phyloP scores from a whole-genome alignment of 768 basidiomycete species.

The Tulasnella sp. region DNA sequence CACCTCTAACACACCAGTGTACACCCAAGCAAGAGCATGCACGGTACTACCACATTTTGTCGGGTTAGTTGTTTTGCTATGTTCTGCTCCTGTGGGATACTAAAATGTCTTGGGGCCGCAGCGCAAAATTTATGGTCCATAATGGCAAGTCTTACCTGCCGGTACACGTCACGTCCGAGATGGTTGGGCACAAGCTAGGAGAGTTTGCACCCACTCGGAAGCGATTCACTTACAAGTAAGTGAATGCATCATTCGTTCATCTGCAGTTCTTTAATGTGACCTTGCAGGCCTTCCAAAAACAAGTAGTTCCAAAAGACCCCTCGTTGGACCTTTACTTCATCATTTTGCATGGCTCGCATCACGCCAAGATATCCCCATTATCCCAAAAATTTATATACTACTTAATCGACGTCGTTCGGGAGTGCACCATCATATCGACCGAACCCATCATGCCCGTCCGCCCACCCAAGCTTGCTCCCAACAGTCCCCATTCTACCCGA shows the following conservation, averaged over 20 bases:
- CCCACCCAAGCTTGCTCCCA: too few species aligned
- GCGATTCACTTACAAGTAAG: constrained; percentile 74
- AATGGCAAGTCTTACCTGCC: constrained; percentile 88
- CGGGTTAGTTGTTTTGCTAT: constrained; percentile 47
- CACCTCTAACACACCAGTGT: constrained; percentile 71
- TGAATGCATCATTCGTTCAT: constrained; percentile 17
- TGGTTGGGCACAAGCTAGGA: constrained; percentile 97
- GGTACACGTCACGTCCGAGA: constrained; percentile 82
- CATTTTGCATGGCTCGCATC: not conserved
- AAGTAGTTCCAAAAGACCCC: not conserved
- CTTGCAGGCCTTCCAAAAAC: constrained; percentile 6
- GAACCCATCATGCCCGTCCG: too few species aligned
- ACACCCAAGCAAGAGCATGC: constrained; percentile 77
- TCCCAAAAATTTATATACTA: not conserved
- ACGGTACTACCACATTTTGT: constrained; percentile 95
- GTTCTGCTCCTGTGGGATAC: not conserved
- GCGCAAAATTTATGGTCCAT: constrained; percentile 83
- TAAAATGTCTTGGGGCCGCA: constrained; percentile 22
- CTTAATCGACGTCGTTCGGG: not conserved
- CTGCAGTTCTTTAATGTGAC: not conserved
- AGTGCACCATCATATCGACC: too few species aligned
- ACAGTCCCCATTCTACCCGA: not conserved
- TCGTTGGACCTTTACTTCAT: not conserved
- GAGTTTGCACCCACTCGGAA: constrained; percentile 90
- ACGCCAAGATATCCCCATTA: not conserved